phyloP scores from a whole-genome alignment of 2,329 filamentous ascomycete species.

The Colletotrichum sp. region DNA sequence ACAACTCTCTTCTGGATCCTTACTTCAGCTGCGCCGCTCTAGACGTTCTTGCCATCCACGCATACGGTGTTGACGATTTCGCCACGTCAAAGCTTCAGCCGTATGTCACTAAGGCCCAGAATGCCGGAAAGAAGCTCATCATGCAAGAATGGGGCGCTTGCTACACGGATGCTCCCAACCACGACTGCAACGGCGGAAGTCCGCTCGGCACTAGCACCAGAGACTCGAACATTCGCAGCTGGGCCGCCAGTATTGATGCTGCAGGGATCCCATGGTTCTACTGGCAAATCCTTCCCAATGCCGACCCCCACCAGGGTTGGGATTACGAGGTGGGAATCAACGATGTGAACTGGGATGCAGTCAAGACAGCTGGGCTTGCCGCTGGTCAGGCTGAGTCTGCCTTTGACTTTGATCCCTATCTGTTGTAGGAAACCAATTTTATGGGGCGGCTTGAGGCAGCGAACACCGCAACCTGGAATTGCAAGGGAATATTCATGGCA shows the following conservation, averaged over 20 bases:
- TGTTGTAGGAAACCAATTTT: background rate
- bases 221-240: conserved; percentile 30
- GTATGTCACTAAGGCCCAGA: conserved; percentile 29
- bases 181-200: conserved; percentile 27
- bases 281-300: conserved; percentile 38
- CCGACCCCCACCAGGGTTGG: conserved; percentile 32
- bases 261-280: conserved; percentile 37
- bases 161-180: conserved; percentile 31
- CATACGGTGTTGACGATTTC: conserved; percentile 31
- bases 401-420: conserved; percentile 15
- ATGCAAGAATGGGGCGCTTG: conserved; percentile 35
- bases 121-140: conserved; percentile 35
- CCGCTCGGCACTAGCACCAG: conserved; percentile 17
- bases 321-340: conserved; percentile 36
- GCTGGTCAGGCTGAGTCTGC: conserved; percentile 8
- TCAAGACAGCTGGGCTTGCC: background rate
- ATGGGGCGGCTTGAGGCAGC: background rate
- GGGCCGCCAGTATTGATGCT: conserved; percentile 29
- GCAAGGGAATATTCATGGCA: background rate
- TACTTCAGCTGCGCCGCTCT: conserved; percentile 20
- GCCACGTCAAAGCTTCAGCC: conserved; percentile 24
- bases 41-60: conserved; percentile 27
- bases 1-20: conserved; percentile 18
- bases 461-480: background rate
- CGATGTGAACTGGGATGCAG: conserved; percentile 26